These are phyloP conservation scores for Digitaria exilis DNA, from an alignment of 202 grass and related monocot species.

Conservation along the genomic window DNA sequence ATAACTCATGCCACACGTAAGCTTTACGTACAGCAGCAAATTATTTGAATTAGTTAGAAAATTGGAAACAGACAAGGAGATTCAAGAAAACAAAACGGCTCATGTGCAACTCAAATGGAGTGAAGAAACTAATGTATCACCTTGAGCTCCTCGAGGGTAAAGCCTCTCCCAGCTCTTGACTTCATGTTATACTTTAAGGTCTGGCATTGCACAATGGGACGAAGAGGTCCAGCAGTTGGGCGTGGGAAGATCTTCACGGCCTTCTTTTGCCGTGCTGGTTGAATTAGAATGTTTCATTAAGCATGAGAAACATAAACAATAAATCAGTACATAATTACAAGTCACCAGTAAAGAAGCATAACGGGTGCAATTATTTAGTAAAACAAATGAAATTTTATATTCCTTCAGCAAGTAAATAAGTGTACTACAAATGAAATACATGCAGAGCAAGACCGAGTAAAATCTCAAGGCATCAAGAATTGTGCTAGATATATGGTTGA, in stretches of 20 bases:
- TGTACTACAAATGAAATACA: not conserved
- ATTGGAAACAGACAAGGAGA: not conserved
- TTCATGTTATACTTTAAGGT: slow-evolving; percentile 98
- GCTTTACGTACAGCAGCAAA: not conserved
- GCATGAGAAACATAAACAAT: not conserved
- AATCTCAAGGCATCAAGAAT: not conserved
- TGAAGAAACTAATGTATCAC: slow-evolving; percentile 28
- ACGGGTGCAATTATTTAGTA: not conserved
- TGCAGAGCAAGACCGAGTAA: not conserved
- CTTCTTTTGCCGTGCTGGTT: slow-evolving; percentile 84
- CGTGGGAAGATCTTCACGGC: slow-evolving; percentile 96
- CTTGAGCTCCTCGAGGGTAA: slow-evolving; percentile 96
- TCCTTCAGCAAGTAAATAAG: not conserved
- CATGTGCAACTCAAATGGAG: not conserved
- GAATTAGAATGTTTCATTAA: not conserved
- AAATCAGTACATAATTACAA: not conserved
- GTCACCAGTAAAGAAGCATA: not conserved
- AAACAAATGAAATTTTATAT: not conserved
- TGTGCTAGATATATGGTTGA: not conserved
- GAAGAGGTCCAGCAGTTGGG: slow-evolving; percentile 80
- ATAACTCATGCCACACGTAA: not conserved
- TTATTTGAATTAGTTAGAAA: not conserved
- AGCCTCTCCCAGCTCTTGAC: slow-evolving; percentile 91
- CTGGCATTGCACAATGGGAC: slow-evolving; percentile 87
- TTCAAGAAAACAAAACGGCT: not conserved